Conservation (phyloP, 352 stramenopile species). For the Globisporangium cylindrosporum region DNA sequence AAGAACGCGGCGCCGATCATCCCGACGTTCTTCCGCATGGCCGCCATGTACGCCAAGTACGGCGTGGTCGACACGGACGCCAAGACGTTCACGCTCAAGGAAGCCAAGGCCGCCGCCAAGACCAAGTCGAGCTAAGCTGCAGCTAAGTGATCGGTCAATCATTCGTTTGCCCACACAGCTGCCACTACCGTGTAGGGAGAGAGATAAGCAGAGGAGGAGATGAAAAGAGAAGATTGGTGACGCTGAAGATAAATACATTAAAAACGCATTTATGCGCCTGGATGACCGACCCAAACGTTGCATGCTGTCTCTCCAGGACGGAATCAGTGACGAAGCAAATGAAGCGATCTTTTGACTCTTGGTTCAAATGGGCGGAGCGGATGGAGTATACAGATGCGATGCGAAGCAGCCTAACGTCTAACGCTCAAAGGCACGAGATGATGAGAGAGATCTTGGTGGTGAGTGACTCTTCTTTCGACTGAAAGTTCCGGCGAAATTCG, state of each 20-base stretch:
- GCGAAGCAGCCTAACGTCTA: not conserved
- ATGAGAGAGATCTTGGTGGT: not conserved
- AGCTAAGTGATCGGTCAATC: not conserved
- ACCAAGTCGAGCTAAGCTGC: conserved; percentile 20
- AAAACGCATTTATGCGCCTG: not conserved
- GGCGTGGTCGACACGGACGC: conserved; percentile 60
- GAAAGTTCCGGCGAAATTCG: not conserved
- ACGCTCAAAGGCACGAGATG: not conserved
- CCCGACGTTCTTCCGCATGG: conserved; percentile 56
- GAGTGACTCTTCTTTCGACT: not conserved
- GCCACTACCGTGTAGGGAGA: no score
- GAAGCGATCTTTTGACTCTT: not conserved
- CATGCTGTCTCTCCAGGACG: not conserved
- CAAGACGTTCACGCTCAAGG: conserved; percentile 73
- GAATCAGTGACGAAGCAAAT: not conserved
- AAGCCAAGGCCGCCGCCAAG: conserved; percentile 32
- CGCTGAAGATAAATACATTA: not conserved
- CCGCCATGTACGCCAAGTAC: conserved; percentile 63
- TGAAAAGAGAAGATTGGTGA: no score
- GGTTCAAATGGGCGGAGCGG: not conserved
- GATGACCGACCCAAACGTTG: not conserved
- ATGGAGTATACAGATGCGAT: not conserved
- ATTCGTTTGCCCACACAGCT: not conserved
- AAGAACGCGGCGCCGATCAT: conserved; percentile 69
- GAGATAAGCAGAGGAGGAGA: no score